phyloP scores from a whole-genome alignment of 2,329 filamentous ascomycete species.

The Pyrenochaeta sp. region DNA sequence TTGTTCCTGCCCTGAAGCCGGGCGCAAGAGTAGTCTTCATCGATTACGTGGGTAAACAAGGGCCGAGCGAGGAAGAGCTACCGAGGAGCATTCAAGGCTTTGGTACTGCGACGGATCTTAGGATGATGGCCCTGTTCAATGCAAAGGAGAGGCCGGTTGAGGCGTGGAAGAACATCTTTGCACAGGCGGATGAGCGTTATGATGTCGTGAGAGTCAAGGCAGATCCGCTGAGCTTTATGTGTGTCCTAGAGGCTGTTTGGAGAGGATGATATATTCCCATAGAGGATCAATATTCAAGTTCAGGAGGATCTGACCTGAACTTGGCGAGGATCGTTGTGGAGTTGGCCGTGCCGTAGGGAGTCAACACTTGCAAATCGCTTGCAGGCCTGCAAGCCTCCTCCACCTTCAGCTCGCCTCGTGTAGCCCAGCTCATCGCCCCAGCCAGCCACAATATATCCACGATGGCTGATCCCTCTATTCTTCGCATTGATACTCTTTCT shows the following conservation, averaged over 20 bases:
- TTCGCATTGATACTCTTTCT: neutral
- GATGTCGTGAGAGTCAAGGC: slow-evolving; percentile 45
- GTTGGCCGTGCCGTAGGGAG: neutral
- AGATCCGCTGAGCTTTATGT: slow-evolving; percentile 33
- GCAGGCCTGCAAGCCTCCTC: neutral
- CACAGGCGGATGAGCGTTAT: slow-evolving; percentile 57
- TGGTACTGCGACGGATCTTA: slow-evolving; percentile 55
- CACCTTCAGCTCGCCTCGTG: neutral
- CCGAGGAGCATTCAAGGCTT: slow-evolving; percentile 35
- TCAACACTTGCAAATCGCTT: neutral
- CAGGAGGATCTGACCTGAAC: neutral
- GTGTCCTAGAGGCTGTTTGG: slow-evolving; percentile 42
- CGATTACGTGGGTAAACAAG: slow-evolving; percentile 46
- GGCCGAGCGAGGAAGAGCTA: slow-evolving; percentile 33
- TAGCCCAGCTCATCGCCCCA: neutral
- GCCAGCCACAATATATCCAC: neutral
- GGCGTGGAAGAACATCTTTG: slow-evolving; percentile 59
- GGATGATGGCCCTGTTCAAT: slow-evolving; percentile 62
- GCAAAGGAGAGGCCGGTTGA: slow-evolving; percentile 57
- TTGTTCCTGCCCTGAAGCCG: slow-evolving; percentile 65
- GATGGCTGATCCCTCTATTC: neutral
- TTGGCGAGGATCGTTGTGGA: neutral
- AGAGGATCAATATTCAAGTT: too few species aligned
- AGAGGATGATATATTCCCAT: slow-evolving; percentile 5
- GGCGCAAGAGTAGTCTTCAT: slow-evolving; percentile 59